Conservation (phyloP, 1,284 basidiomycete species). For the Ustilago xerochloae region DNA sequence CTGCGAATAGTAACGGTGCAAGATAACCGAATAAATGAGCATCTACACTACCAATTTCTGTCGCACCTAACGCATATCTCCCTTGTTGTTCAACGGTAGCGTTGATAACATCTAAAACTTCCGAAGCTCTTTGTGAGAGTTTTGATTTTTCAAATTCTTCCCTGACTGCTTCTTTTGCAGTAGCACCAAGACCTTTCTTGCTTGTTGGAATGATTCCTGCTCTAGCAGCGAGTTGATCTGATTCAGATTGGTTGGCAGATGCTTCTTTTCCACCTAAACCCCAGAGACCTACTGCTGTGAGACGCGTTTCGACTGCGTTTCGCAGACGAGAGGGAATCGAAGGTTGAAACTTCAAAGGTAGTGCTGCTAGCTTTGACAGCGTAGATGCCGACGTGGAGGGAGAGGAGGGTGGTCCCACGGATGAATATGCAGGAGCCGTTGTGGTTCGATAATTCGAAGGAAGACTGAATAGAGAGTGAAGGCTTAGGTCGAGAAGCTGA, state of each 20-base stretch:
- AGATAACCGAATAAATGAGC: conserved; percentile 50
- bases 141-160: conserved; percentile 46
- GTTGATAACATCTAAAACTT: conserved; percentile 34
- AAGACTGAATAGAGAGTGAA: conserved; percentile 58
- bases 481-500: conserved; percentile 44
- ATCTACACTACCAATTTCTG: conserved; percentile 33
- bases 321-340: conserved; percentile 53
- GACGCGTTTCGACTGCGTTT: conserved; percentile 50
- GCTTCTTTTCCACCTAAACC: conserved; percentile 52
- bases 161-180: conserved; percentile 26
- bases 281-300: conserved; percentile 45
- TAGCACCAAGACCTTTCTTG: conserved; percentile 33
- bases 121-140: conserved; percentile 24
- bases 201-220: conserved; percentile 39
- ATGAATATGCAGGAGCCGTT: conserved; percentile 41
- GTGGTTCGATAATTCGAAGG: conserved; percentile 53
- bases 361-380: background rate
- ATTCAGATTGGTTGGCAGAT: conserved; percentile 22
- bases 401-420: conserved; percentile 10
- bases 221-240: conserved; percentile 35
- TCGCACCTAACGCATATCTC: background rate
- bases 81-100: background rate
- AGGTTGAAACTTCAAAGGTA: conserved; percentile 25
- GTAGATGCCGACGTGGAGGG: too few relatives aligned
- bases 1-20: conserved; percentile 40